These are phyloP conservation scores for Eutrema yunnanense DNA, from an alignment of 345 rosid species.

Conservation along the genomic window DNA sequence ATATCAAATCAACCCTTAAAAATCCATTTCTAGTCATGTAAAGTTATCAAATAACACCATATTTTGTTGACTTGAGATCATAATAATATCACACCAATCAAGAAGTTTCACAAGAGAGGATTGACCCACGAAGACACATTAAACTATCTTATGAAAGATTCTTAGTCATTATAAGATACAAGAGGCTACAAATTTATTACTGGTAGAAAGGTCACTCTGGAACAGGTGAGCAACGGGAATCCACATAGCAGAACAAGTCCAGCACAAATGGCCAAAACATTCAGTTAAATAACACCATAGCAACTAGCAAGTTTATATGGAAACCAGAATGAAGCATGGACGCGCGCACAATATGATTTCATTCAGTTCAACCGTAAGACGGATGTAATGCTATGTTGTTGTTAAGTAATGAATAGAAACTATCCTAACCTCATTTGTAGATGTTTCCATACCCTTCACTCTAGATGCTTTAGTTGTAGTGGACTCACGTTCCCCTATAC, in stretches of 20 bases:
- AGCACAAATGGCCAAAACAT: not conserved
- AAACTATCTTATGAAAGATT: too few species aligned
- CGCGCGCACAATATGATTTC: not conserved
- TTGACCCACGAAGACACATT: not conserved
- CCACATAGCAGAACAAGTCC: too few species aligned
- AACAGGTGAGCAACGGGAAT: too few species aligned
- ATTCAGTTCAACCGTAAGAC: not conserved
- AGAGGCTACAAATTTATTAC: too few species aligned
- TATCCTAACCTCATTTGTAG: slow-evolving; percentile 4
- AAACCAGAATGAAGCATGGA: not conserved
- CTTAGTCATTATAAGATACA: too few species aligned
- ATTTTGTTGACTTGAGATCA: not conserved
- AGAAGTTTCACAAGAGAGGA: not conserved
- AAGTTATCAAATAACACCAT: not conserved
- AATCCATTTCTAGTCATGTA: too few species aligned
- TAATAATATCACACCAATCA: not conserved
- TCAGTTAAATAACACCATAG: not conserved
- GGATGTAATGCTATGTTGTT: not conserved
- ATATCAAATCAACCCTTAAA: too few species aligned
- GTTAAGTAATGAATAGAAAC: not conserved
- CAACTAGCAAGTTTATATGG: not conserved
- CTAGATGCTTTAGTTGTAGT: not conserved
- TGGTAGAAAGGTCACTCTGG: too few species aligned
- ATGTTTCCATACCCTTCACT: not conserved
- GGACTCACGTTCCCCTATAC: not conserved